These are phyloP conservation scores for Exobasidium rhododendri DNA, from an alignment of 1,284 basidiomycete genomes.

Conservation along the genomic window DNA sequence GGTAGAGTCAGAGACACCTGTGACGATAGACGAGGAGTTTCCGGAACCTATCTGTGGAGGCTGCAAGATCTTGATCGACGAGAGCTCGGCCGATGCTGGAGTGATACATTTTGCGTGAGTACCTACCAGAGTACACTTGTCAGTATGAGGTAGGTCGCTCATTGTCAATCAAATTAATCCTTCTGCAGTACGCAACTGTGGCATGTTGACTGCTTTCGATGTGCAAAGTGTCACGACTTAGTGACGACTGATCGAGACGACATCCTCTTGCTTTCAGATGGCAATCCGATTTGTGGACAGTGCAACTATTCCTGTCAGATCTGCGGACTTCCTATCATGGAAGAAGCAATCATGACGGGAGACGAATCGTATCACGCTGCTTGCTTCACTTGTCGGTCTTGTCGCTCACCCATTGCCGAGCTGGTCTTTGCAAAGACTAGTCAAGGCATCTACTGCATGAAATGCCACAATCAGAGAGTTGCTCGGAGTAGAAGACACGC, in stretches of 20 bases:
- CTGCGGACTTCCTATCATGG: constrained; percentile 31
- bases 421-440: constrained; percentile 97
- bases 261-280: constrained; percentile 88
- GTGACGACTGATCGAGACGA: constrained; percentile 78
- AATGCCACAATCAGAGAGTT: constrained; percentile 94
- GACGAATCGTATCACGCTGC: constrained; percentile 98
- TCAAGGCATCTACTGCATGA: constrained; percentile 97
- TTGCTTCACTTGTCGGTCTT: constrained; percentile 96
- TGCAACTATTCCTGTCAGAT: constrained; percentile 75
- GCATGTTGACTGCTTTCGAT: constrained; percentile 45
- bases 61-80: constrained; percentile 38
- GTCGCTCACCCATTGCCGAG: constrained; percentile 90
- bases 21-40: constrained; percentile 21
- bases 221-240: constrained; percentile 58
- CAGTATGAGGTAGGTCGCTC: background rate
- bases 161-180: background rate
- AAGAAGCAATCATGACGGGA: constrained; percentile 83
- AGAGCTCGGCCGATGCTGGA: constrained; percentile 40
- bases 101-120: constrained; percentile 48
- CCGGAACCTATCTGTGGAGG: constrained; percentile 46
- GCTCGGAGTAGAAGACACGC: constrained; percentile 84
- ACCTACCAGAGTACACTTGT: background rate
- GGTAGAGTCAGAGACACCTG: background rate
- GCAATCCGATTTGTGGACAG: constrained; percentile 90
- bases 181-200: constrained; percentile 34